Evolutionary conservation across 345 rosid genomes (phyloP).

Genomic region (Camelina laxa): DNA sequence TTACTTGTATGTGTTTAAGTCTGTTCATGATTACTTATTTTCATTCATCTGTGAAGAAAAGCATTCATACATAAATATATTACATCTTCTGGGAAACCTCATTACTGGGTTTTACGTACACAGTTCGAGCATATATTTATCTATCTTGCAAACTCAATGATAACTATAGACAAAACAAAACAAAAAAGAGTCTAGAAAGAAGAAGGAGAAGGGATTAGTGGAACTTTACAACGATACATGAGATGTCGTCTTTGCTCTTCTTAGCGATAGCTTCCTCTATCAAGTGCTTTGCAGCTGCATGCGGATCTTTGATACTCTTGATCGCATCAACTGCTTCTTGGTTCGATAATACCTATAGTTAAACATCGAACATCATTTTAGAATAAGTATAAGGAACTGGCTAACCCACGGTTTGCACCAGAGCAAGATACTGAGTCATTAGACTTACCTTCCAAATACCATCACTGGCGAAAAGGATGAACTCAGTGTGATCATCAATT

Average conservation of each 20-base stretch:
- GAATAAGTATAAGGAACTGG: constrained; percentile 4
- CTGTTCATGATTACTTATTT: background rate
- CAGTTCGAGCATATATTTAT: constrained; percentile 5
- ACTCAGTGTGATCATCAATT: constrained; percentile 55
- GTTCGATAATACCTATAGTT: constrained; percentile 71
- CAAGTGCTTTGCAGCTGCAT: constrained; percentile 68
- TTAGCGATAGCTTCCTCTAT: constrained; percentile 65
- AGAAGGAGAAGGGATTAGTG: constrained; percentile 41
- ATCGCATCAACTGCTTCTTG: constrained; percentile 72
- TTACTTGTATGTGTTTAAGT: constrained; percentile 6
- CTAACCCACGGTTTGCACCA: background rate
- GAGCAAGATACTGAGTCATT: background rate
- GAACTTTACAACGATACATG: constrained; percentile 84
- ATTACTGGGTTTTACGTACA: constrained; percentile 22
- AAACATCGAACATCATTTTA: constrained; percentile 17
- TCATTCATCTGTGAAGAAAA: constrained; percentile 7
- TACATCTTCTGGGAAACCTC: constrained; percentile 31
- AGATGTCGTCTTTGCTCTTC: constrained; percentile 91
- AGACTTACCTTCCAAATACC: constrained; percentile 85
- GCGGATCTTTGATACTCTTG: constrained; percentile 67
- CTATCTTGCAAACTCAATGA: constrained; percentile 16
- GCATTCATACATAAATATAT: constrained; percentile 15
- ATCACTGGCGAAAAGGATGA: constrained; percentile 83
- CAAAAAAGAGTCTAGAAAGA: background rate
- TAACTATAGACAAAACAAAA: constrained; percentile 8